Evolutionary conservation across 257 asterid species (phyloP), one percentile per base, ranked within the genome.

Genomic region (Cruciata laevipes): DNA sequence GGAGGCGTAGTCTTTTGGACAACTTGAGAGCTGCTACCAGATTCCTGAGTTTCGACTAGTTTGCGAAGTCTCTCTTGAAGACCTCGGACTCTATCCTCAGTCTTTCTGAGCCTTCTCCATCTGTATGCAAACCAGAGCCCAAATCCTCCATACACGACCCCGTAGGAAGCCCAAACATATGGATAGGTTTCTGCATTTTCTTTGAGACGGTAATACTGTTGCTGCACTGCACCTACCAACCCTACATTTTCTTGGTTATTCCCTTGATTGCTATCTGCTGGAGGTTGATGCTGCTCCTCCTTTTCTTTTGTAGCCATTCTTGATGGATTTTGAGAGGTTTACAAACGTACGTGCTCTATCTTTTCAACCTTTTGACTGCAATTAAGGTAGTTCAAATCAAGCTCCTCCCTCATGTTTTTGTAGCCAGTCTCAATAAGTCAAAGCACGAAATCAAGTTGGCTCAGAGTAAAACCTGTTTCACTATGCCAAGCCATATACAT

Each of bases 131-230:
- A 57, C 98, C 97, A 89, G 23, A 86, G 73, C 18, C 96, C 91
- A 52, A 92, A 79, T 52, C 85, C 86, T 35, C 98, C 97, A 18
- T 87, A 92, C 0, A 87, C 97, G 47, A 87, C 79, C 42, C 79
- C 76, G 57, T 92, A 92, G 2, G 98, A 92, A 59, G 82, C 95
- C 97, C 97, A 93, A 17, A 93, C 98, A 35, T 86, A 93, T 3
- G 98, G 97, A 64, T 86, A 92, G 0, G 95, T 74, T 73, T 87
- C 85, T 60, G 96, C 96, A 74, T 92, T 80, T 69, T 81, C 91
- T 73, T 79, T 92, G 24, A 81, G 80, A 63, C 70, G 84, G 25
- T 63, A 40, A 52, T 84, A 87, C 42, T 68, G 82, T 60, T 76
- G 83, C 66, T 74, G 75, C 65, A 89, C 71, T 75, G 37, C 71